phyloP scores from a whole-genome alignment of 1,139 yeast genomes.

The Meyerozyma smithsonii region DNA sequence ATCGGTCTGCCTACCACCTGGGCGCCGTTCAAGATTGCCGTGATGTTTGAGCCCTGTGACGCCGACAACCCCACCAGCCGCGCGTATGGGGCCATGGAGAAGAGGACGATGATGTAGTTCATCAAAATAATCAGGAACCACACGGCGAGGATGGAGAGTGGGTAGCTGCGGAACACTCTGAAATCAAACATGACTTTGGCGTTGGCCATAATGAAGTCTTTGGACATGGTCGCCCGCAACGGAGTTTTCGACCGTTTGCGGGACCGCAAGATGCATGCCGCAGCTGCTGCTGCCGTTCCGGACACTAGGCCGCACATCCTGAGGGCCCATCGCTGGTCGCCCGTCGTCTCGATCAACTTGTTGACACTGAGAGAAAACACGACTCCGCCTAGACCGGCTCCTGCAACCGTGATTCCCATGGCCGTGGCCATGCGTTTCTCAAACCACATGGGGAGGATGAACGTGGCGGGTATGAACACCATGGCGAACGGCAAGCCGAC shows the following conservation, averaged over 20 bases:
- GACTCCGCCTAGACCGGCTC: constrained; percentile 67
- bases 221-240: constrained; percentile 17
- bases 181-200: constrained; percentile 24
- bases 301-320: constrained; percentile 54
- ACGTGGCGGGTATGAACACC: constrained; percentile 55
- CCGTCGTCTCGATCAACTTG: constrained; percentile 43
- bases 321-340: constrained; percentile 63
- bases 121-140: constrained; percentile 57
- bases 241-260: constrained; percentile 34
- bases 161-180: constrained; percentile 27
- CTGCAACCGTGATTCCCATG: constrained; percentile 55
- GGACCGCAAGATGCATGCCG: constrained; percentile 35
- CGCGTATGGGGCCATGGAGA: constrained; percentile 59
- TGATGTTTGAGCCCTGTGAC: constrained; percentile 53
- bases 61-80: constrained; percentile 52
- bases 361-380: constrained; percentile 47
- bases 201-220: constrained; percentile 16
- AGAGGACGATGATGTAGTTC: constrained; percentile 58
- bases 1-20: constrained; percentile 64
- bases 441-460: constrained; percentile 63
- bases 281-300: constrained; percentile 31
- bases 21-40: constrained; percentile 60
- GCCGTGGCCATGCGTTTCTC: constrained; percentile 52
- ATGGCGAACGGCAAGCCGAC: constrained; percentile 60
- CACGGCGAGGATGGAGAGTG: constrained; percentile 38